These are phyloP conservation scores for Heterobasidion irregulare DNA, from an alignment of 1,284 basidiomycete genomes.

Conservation along the genomic window DNA sequence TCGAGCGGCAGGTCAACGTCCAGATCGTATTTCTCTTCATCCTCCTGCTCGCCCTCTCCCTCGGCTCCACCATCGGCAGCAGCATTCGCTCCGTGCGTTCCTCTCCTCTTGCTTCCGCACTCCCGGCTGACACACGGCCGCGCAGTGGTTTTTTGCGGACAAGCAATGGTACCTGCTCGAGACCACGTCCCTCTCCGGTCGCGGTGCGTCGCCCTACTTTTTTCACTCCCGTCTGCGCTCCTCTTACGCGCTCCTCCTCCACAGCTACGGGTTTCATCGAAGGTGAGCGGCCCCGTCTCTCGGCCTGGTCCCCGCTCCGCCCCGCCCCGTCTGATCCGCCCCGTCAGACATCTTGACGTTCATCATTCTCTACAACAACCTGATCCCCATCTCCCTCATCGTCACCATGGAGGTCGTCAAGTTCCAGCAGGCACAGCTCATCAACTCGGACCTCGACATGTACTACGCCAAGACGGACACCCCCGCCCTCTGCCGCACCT, in stretches of 20 bases:
- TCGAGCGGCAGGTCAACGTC: slow-evolving; percentile 93
- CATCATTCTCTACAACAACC: slow-evolving; percentile 98
- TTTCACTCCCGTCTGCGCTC: too few relatives aligned
- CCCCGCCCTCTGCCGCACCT: slow-evolving; percentile 93
- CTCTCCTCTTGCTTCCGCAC: background rate
- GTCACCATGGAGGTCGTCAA: slow-evolving; percentile 99
- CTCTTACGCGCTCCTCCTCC: background rate
- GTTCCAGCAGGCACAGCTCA: slow-evolving; percentile 93
- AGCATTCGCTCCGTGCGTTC: slow-evolving; percentile 63
- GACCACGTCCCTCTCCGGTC: slow-evolving; percentile 41
- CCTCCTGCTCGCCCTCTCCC: slow-evolving; percentile 78
- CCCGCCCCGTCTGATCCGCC: slow-evolving; percentile 6
- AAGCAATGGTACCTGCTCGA: slow-evolving; percentile 82
- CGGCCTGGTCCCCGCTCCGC: too few relatives aligned
- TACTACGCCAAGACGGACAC: slow-evolving; percentile 95
- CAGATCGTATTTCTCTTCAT: slow-evolving; percentile 97
- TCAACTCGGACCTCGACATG: slow-evolving; percentile 96
- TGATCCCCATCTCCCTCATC: slow-evolving; percentile 98
- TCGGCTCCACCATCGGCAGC: slow-evolving; percentile 89
- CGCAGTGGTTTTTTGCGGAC: slow-evolving; percentile 73
- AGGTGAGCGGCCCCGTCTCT: slow-evolving; percentile 36
- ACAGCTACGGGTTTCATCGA: slow-evolving; percentile 75
- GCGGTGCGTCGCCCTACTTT: slow-evolving; percentile 40
- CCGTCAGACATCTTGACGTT: slow-evolving; percentile 88
- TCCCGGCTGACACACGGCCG: background rate